Conservation (phyloP, 768 basidiomycete genomes). For the Candolleomyces aberdarensis region DNA sequence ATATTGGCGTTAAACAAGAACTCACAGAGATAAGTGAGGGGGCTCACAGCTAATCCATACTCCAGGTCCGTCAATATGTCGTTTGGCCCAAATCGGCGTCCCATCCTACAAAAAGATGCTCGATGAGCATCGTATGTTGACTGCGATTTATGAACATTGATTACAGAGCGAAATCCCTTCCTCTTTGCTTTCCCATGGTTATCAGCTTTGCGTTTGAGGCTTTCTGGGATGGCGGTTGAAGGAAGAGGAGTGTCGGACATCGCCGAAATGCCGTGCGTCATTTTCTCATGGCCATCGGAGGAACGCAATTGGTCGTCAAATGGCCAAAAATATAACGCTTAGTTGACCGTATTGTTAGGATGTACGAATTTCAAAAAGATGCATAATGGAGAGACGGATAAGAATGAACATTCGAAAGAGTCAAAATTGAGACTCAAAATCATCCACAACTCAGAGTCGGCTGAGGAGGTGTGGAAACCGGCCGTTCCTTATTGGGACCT, state of each 20-base stretch:
- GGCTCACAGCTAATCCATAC: constrained; percentile 75
- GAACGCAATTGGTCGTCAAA: too few relatives aligned
- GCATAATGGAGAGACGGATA: too few relatives aligned
- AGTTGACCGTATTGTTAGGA: too few relatives aligned
- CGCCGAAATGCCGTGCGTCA: background rate
- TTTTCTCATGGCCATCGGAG: too few relatives aligned
- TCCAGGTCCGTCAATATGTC: constrained; percentile 74
- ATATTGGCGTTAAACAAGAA: background rate
- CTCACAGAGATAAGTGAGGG: background rate
- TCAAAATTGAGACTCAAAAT: too few relatives aligned
- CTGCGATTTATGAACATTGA: too few relatives aligned
- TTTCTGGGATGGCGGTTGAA: background rate
- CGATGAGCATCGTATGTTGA: background rate
- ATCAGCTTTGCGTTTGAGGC: background rate
- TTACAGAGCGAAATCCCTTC: background rate
- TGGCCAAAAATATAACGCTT: too few relatives aligned
- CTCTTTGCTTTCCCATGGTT: background rate
- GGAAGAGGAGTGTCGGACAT: background rate
- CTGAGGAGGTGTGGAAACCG: too few relatives aligned
- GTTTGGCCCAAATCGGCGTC: constrained; percentile 61
- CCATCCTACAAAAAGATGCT: constrained; percentile 47
- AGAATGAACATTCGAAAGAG: too few relatives aligned
- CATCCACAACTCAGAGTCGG: too few relatives aligned
- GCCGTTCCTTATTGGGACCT: too few relatives aligned
- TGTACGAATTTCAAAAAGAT: too few relatives aligned